phyloP scores from a whole-genome alignment of 148 eudicot species.

The Rhododendron henanense region DNA sequence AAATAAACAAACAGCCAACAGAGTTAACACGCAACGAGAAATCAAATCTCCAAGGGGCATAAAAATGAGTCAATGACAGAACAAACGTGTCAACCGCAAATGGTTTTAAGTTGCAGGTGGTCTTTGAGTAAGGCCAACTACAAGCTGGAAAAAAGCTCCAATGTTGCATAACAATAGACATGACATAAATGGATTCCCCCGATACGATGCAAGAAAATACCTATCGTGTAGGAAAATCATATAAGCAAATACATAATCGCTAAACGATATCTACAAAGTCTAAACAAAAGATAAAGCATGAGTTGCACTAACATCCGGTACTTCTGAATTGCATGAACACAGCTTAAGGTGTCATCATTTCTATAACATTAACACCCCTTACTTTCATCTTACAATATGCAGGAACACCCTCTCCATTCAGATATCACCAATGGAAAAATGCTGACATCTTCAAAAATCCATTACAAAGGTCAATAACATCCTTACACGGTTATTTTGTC shows the following conservation, averaged over 20 bases:
- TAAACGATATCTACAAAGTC: background rate
- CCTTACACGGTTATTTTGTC: background rate
- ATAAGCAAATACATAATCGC: background rate
- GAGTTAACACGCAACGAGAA: background rate
- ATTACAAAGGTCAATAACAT: background rate
- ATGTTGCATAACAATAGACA: background rate
- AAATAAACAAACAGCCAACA: background rate
- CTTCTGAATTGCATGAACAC: background rate
- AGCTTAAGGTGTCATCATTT: background rate
- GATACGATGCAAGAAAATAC: background rate
- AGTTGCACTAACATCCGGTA: background rate
- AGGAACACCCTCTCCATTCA: background rate
- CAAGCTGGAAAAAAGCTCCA: background rate
- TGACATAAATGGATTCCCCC: background rate
- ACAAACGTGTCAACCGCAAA: background rate
- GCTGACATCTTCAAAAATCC: background rate
- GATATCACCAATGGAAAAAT: background rate
- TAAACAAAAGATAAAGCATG: background rate
- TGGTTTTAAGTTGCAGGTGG: background rate
- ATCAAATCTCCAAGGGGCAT: background rate
- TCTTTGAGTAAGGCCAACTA: background rate
- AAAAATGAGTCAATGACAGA: background rate
- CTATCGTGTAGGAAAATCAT: background rate
- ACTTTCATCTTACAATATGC: background rate
- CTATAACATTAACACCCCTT: background rate